Base-by-base conservation (phyloP, 371 early-diverging fungal species). In the Capillidium heterosporum region DNA sequence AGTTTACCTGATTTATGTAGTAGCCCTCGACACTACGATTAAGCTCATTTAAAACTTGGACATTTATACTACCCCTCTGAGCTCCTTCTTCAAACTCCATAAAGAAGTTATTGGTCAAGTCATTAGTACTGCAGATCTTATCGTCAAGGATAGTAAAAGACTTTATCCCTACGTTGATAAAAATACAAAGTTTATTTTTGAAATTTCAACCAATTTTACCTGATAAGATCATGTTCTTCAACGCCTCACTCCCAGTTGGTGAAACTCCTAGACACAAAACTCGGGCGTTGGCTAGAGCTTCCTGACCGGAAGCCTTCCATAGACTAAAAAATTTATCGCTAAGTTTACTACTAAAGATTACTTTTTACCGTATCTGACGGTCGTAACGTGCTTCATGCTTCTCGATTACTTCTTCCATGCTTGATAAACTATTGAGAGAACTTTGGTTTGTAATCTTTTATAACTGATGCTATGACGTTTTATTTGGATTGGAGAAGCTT, bases 171-270 rank as follows among this genome's bases (percentile, higher is more conserved):
- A 49, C 35, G 11, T 41, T 10, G 46, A 32, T 32, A 11, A 53
- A 21, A 28, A 15, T 13, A 44, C 19, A 17, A 31, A 2, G 24
- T 13, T 23, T 29, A 31, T 47, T 29, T 31, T 24, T 26, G 23
- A 29, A 11, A 35, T 4, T 50, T 29, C 48, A 42, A 31, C 23
- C 5, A 26, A 32, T 28, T 59, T 59, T 78, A 85, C 96, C 95
- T 63, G 97, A 92, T 49, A 96, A 74, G 26, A 95, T 79, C 23
- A 96, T 73, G 63, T 96, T 94, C 67, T 96, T 96, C 32, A 96
- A 71, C 23, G 81, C 75, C 62, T 96, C 97, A 32, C 91, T 81
- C 1, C 90, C 93, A 13, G 83, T 80, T 1, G 88, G 80, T 2
- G 82, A 75, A 42, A 77, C 91, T 60, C 87, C 78, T 29, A 96